Base-by-base conservation (phyloP, 2,329 filamentous ascomycete genomes). In the Penicillium psychrosexuale region DNA sequence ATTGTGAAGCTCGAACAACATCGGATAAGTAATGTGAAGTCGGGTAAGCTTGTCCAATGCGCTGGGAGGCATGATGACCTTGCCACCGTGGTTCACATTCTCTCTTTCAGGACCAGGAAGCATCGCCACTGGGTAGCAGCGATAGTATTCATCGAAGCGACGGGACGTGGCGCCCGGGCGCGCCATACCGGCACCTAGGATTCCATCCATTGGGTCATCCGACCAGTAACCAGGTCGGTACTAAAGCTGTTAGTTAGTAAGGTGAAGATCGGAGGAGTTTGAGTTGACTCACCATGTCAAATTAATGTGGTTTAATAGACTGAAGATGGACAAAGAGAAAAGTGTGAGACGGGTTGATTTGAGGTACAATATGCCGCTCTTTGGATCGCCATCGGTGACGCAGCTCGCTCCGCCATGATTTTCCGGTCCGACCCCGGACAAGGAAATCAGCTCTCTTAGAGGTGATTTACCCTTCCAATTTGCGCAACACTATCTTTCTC, bases 141-240 rank as follows among this genome's bases (percentile, higher is more conserved):
- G 88, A 77, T 97, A 97, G 79, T 96, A 97, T 75, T 99, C 94
- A 75, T 99, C 93, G 78, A 99, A 99, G 57, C 92, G 90, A 66
- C 91, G 89, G 64, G 76, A 80, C 67, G 72, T 73, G 47, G 74
- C 77, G 40, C 72, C 70, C 59, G 77, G 78, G 34, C 77, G 77
- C 56, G 82, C 70, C 73, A 84, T 80, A 56, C 78, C 77, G 13
- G 77, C 73, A 58, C 81, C 78, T 58, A 83, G 80, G 68, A 83
- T 79, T 55, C 78, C 75, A 7, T 77, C 75, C 75, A 79, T 78
- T 43, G 75, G 72, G 58, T 78, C 82, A 64, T 82, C 78, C 53
- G 80, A 75, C 73, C 79, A 82, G 69, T 77, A 83, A 55, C 73
- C 73, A 56, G 73, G 66, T 61, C 77, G 71, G 71, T 74, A 78